phyloP scores from a whole-genome alignment of 805 yeast genomes.

The Komagataella pseudopastoris region DNA sequence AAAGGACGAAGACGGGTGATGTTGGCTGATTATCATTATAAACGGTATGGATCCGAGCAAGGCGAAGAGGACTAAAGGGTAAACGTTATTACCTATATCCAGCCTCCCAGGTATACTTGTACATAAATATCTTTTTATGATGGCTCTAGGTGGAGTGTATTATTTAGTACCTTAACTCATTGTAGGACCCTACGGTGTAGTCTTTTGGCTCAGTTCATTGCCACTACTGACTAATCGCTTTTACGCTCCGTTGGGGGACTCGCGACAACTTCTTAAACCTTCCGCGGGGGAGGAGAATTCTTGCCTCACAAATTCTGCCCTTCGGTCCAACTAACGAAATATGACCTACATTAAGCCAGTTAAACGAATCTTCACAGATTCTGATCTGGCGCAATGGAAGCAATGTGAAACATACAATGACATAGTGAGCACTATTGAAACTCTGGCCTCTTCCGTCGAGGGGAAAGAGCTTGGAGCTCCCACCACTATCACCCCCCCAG shows the following conservation, averaged over 20 bases:
- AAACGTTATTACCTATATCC: neutral
- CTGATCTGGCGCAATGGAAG: constrained; percentile 54
- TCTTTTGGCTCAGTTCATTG: neutral
- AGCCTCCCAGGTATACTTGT: neutral
- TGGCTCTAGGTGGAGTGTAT: neutral
- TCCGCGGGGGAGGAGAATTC: neutral
- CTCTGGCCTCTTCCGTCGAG: constrained; percentile 50
- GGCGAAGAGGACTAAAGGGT: neutral
- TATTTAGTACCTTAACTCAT: too few relatives aligned
- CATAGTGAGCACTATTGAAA: constrained; percentile 39
- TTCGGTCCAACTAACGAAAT: neutral
- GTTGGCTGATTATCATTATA: neutral
- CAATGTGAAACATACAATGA: constrained; percentile 33
- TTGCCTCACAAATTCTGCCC: neutral
- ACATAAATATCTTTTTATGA: neutral
- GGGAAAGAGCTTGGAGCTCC: constrained; percentile 45
- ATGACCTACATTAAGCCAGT: neutral
- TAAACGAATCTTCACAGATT: constrained; percentile 26
- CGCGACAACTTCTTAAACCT: neutral
- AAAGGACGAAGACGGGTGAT: neutral
- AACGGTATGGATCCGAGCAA: neutral
- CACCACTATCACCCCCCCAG: constrained; percentile 20
- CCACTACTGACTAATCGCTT: neutral
- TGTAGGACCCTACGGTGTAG: neutral
- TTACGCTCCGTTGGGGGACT: neutral